Base-by-base conservation (phyloP, 208 protist genomes). In the Acanthamoeba lenticulata region DNA sequence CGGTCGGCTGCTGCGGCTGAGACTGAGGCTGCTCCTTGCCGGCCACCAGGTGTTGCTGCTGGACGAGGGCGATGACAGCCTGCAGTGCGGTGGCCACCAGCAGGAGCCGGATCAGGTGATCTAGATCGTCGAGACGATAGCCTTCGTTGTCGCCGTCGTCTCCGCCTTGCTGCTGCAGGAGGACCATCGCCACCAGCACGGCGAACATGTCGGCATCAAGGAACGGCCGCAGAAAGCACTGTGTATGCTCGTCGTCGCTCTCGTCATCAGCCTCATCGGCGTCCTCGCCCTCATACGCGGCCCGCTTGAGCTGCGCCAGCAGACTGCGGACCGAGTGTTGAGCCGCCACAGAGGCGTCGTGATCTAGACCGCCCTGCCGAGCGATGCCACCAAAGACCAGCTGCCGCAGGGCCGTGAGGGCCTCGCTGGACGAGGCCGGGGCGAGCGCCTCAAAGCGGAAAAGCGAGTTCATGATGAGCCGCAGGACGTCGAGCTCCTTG, bases 21-120 rank as follows among this genome's bases (percentile, higher is more conserved):
- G n/a, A n/a, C n/a, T n/a, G n/a, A n/a, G n/a, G 21, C 27, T 44
- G 34, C 1, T 34, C n/a, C 3, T n/a, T 24, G 52, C 0, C 21
- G 21, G 57, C 19, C 42, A 21, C 27, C 29, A 27, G 11, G 17
- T 72, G 17, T 7, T 72, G 29, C 7, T 57, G 74, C 74, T 55
- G 74, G 42, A 85, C 24, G 42, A 85, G 29, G 32, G 74, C 55
- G 1, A 85, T 9, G n/a, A 85, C 7, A 29, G 74, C 74, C 74
- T 85, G 74, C 74, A 85, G 38, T 42, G 55, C 74, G 74, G 38
- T 85, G 40, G 42, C 45, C 42, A 57, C 44, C 27, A 85, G n/a
- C 74, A 85, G 74, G 27, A 85, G 74, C 21, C 74, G 74, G 0
- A 85, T 15, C 1, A 85, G 44, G 29, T 85, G 6, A 40, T 55